Conservation (phyloP, 768 basidiomycete genomes). For the Gymnopilus dilepis region DNA sequence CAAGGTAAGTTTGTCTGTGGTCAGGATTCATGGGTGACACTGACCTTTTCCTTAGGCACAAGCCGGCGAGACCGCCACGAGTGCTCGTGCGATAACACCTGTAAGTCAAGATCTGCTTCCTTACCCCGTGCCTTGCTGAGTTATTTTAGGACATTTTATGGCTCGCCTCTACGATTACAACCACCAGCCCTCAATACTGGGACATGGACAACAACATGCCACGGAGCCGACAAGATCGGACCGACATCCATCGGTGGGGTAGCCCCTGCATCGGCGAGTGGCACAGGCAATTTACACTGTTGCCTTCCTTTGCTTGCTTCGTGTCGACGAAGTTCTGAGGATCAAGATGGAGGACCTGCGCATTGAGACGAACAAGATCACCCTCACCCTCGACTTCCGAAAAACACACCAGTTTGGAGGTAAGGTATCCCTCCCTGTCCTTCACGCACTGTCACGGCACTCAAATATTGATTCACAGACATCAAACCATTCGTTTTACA, state of each 20-base stretch:
- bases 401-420: conserved; percentile 18
- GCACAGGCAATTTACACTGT: conserved; percentile 36
- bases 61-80: conserved; percentile 19
- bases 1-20: neutral
- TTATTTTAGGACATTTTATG: too few relatives aligned
- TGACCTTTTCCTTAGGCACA: neutral
- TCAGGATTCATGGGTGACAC: neutral
- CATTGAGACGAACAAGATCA: conserved; percentile 1
- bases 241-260: conserved; percentile 27
- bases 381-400: conserved; percentile 13
- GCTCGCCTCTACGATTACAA: too few relatives aligned
- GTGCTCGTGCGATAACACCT: conserved; percentile 20
- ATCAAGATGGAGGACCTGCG: conserved; percentile 11
- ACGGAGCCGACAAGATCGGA: too few relatives aligned
- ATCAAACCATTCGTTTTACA: too few relatives aligned
- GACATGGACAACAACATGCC: too few relatives aligned
- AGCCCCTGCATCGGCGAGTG: conserved; percentile 29
- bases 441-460: too few relatives aligned
- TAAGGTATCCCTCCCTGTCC: neutral
- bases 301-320: conserved; percentile 27
- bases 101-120: neutral
- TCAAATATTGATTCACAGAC: too few relatives aligned
- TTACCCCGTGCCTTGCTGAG: neutral
- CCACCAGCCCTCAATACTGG: too few relatives aligned
- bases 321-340: conserved; percentile 17